Evolutionary conservation across 2,329 filamentous ascomycete species (phyloP).

Genomic region (Alternaria gansuensis): DNA sequence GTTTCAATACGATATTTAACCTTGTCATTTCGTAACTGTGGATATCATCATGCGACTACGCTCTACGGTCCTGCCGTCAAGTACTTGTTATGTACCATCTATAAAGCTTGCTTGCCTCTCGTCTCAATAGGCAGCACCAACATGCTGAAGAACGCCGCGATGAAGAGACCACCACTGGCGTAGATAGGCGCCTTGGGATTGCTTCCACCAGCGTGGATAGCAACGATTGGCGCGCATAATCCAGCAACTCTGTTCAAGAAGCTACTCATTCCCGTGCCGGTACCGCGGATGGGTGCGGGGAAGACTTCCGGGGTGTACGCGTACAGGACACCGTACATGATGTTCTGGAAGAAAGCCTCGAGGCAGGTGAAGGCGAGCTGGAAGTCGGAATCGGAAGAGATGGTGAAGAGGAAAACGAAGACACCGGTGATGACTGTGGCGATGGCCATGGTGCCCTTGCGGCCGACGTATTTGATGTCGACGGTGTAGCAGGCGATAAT

Average conservation of each 20-base stretch:
- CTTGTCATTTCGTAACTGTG: neutral
- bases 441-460: constrained; percentile 74
- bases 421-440: constrained; percentile 73
- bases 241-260: constrained; percentile 75
- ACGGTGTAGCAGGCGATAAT: constrained; percentile 78
- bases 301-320: constrained; percentile 82
- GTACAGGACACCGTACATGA: constrained; percentile 74
- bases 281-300: constrained; percentile 74
- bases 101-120: constrained; percentile 55
- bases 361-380: constrained; percentile 73
- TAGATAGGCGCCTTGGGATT: constrained; percentile 57
- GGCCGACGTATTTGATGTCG: constrained; percentile 74
- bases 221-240: constrained; percentile 73
- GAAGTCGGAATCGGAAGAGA: constrained; percentile 64
- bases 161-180: constrained; percentile 55
- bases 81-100: constrained; percentile 7
- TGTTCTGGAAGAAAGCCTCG: constrained; percentile 71
- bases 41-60: neutral
- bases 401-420: constrained; percentile 72
- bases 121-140: constrained; percentile 56
- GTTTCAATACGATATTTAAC: neutral
- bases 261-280: constrained; percentile 75
- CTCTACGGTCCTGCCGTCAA: neutral
- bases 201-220: constrained; percentile 55
- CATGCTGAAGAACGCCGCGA: constrained; percentile 57